phyloP scores from a whole-genome alignment of 371 early-diverging fungal genomes.

The Mucor sp. region DNA sequence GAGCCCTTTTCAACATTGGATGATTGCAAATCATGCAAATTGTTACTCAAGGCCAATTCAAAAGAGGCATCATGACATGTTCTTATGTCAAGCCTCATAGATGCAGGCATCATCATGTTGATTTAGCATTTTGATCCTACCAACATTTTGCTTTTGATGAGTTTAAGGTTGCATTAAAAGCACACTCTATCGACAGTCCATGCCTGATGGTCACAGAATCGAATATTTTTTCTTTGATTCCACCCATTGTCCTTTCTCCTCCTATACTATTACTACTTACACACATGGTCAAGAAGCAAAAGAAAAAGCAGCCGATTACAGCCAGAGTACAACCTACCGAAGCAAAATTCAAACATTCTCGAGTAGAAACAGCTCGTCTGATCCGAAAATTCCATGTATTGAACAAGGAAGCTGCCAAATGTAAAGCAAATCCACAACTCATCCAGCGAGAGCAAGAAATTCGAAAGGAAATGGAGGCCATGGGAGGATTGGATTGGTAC shows the following conservation, averaged over 20 bases:
- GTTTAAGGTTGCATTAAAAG: neutral
- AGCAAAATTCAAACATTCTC: slow-evolving; percentile 44
- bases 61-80: neutral
- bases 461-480: slow-evolving; percentile 67
- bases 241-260: neutral
- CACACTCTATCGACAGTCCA: neutral
- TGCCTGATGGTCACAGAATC: neutral
- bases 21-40: neutral
- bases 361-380: slow-evolving; percentile 60
- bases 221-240: neutral
- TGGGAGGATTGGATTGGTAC: slow-evolving; percentile 90
- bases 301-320: slow-evolving; percentile 28
- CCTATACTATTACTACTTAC: neutral
- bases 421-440: slow-evolving; percentile 15
- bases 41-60: neutral
- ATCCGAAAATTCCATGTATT: slow-evolving; percentile 77
- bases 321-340: slow-evolving; percentile 10
- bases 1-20: neutral
- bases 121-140: neutral
- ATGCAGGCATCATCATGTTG: neutral
- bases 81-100: neutral
- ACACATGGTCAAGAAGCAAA: slow-evolving; percentile 24
- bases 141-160: neutral
- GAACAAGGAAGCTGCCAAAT: slow-evolving; percentile 69
- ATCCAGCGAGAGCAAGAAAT: slow-evolving; percentile 43